phyloP scores from a whole-genome alignment of 2,329 filamentous ascomycete genomes.

The Verticillium dahliae region DNA sequence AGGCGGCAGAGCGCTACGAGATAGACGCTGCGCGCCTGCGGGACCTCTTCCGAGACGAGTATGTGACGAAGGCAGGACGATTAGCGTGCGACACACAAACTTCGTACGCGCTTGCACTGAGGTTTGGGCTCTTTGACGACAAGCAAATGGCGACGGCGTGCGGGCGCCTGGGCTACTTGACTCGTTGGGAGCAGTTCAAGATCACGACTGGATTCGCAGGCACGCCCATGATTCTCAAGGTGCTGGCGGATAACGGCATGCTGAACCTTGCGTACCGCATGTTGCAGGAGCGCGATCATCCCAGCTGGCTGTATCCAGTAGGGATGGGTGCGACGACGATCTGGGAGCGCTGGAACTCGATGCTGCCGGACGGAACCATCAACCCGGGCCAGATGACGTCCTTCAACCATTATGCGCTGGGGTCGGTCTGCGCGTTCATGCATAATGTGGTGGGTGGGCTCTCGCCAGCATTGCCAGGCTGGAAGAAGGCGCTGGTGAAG shows the following conservation, averaged over 20 bases:
- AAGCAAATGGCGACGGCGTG: not conserved
- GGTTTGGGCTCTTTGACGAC: constrained; percentile 3
- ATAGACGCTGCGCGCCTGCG: not conserved
- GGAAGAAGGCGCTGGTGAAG: constrained; percentile 10
- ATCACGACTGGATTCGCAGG: constrained; percentile 17
- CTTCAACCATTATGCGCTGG: constrained; percentile 34
- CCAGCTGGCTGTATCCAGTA: constrained; percentile 30
- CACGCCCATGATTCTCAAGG: constrained; percentile 13
- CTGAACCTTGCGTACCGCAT: constrained; percentile 25
- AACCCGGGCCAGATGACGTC: constrained; percentile 33
- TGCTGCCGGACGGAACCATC: constrained; percentile 27
- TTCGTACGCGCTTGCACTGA: constrained; percentile 1
- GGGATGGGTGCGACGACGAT: constrained; percentile 31
- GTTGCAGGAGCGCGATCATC: constrained; percentile 25
- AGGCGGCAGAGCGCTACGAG: not conserved
- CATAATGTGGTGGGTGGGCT: constrained; percentile 19
- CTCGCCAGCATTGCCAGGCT: constrained; percentile 14
- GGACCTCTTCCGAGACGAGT: not conserved
- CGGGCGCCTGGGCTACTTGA: not conserved
- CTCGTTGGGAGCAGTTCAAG: not conserved
- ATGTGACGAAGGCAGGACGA: constrained; percentile 9
- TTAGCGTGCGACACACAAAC: constrained; percentile 4
- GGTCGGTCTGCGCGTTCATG: constrained; percentile 29
- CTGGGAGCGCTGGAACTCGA: constrained; percentile 35
- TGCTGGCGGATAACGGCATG: constrained; percentile 1